Evolutionary conservation across 225 moss, liverwort and hornwort genomes (phyloP).

Genomic region (Lunularia cruciata): DNA sequence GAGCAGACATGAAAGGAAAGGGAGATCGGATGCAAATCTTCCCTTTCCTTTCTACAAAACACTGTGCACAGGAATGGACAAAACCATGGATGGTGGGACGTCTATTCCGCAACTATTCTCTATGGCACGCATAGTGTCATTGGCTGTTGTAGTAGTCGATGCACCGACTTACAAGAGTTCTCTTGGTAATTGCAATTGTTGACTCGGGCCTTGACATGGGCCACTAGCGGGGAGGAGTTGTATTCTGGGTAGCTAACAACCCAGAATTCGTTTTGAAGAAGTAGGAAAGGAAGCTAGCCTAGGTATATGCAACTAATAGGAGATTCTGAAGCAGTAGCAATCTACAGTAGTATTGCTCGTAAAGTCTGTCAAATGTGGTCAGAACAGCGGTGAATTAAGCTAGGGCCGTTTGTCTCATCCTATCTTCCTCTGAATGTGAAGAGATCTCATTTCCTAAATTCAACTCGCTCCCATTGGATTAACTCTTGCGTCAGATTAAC

Average conservation of each 20-base stretch:
- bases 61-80: slow-evolving; percentile 1
- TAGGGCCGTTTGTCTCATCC: background rate
- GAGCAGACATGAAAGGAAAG: background rate
- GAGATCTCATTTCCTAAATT: background rate
- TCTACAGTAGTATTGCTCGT: too few relatives aligned
- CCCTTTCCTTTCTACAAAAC: background rate
- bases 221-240: background rate
- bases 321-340: too few relatives aligned
- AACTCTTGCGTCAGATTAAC: background rate
- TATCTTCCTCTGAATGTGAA: background rate
- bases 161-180: slow-evolving; percentile 7
- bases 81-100: slow-evolving; percentile 2
- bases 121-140: background rate
- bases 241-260: slow-evolving; percentile 8
- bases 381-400: background rate
- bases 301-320: too few relatives aligned
- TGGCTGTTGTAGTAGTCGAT: slow-evolving; percentile 13
- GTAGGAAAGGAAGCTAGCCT: background rate
- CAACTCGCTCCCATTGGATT: background rate
- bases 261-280: background rate
- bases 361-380: too few relatives aligned
- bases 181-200: slow-evolving; percentile 10
- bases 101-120: slow-evolving; percentile 12
- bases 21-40: background rate
- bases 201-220: slow-evolving; percentile 1